These are phyloP conservation scores for Blastobotrys mokoenaii DNA, from an alignment of 805 yeast species.

Conservation along the genomic window DNA sequence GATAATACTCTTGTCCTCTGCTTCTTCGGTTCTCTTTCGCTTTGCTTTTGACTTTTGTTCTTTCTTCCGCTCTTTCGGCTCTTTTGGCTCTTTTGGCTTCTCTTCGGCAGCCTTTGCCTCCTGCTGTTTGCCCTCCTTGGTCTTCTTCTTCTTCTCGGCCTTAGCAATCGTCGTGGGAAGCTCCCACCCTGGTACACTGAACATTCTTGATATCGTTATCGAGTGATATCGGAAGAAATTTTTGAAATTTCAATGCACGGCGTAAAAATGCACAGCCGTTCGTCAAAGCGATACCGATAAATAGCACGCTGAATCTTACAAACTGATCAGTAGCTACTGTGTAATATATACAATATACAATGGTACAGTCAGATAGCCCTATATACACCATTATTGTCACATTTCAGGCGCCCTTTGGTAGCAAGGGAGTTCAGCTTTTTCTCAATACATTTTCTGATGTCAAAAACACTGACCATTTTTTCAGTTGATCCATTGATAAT, in stretches of 20 bases:
- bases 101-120: conserved; percentile 14
- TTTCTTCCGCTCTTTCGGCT: conserved; percentile 1
- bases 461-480: no score
- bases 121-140: conserved; percentile 16
- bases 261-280: neutral
- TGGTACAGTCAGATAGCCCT: no score
- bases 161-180: conserved; percentile 43
- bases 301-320: no score
- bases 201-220: conserved; percentile 30
- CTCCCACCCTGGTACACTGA: conserved; percentile 80
- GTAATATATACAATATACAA: no score
- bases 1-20: conserved; percentile 6
- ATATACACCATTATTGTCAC: no score
- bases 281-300: no score
- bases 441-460: no score
- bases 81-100: conserved; percentile 1
- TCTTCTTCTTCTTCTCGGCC: conserved; percentile 18
- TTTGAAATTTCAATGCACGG: neutral
- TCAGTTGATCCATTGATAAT: no score
- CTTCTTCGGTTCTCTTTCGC: conserved; percentile 4
- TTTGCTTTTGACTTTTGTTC: conserved; percentile 9
- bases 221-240: neutral
- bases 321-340: no score
- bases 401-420: no score
- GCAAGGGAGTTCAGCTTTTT: no score